These are phyloP conservation scores for Nemophila menziesii DNA, from an alignment of 257 asterid species.

Conservation along the genomic window DNA sequence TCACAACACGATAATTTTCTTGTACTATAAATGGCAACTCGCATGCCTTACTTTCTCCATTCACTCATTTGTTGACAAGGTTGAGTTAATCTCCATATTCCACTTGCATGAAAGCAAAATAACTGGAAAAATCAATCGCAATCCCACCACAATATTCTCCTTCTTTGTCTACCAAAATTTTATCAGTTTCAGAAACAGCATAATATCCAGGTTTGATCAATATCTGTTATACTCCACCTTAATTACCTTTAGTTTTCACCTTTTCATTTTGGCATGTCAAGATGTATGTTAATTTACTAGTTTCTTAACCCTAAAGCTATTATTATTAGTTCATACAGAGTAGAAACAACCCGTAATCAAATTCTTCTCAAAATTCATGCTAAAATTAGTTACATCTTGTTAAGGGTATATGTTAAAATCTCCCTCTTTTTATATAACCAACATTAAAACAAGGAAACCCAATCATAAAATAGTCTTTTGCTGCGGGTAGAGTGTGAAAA, in stretches of 20 bases:
- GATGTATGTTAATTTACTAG: no score
- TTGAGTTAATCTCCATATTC: not conserved
- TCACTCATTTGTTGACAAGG: slow-evolving; percentile 2
- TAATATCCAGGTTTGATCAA: slow-evolving; percentile 5
- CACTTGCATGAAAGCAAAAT: not conserved
- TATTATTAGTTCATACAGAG: no score
- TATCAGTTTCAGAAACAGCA: not conserved
- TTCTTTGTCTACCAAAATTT: slow-evolving; percentile 3
- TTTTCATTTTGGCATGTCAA: no score
- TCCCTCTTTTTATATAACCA: no score
- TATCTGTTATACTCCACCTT: slow-evolving; percentile 1
- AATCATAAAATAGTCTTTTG: no score
- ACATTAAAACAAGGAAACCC: no score
- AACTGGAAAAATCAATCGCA: not conserved
- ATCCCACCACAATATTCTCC: slow-evolving; percentile 5
- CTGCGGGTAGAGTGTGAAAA: no score
- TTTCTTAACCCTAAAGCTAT: no score
- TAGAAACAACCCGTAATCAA: no score
- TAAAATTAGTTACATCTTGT: no score
- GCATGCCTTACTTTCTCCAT: slow-evolving; percentile 21
- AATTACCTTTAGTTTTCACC: not conserved
- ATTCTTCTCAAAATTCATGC: no score
- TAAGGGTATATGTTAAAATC: no score
- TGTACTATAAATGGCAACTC: slow-evolving; percentile 10
- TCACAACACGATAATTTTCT: not conserved